Conservation (phyloP, 768 basidiomycete species). For the Lactarius evosmus region DNA sequence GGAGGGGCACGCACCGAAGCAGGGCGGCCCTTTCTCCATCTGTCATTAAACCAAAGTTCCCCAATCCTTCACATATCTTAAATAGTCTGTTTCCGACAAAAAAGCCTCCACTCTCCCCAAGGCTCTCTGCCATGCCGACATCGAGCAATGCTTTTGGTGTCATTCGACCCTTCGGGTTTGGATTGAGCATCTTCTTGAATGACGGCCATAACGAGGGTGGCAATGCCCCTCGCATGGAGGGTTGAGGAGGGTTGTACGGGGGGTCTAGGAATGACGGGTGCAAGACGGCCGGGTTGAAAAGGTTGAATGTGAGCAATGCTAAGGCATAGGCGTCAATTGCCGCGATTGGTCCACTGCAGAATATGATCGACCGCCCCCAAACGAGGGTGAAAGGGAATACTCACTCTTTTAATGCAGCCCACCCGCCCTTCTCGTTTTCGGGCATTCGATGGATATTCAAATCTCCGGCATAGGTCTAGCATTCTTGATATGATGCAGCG, state of each 20-base stretch:
- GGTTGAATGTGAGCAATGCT: conserved; percentile 76
- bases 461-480: conserved; percentile 65
- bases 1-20: conserved; percentile 50
- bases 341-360: conserved; percentile 46
- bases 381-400: conserved; percentile 26
- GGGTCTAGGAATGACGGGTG: conserved; percentile 68
- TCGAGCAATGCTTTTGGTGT: conserved; percentile 76
- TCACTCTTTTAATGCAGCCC: conserved; percentile 81
- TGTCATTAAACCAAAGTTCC: conserved; percentile 75
- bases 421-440: conserved; percentile 86
- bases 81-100: conserved; percentile 81
- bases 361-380: conserved; percentile 38
- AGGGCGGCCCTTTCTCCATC: conserved; percentile 77
- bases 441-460: conserved; percentile 65
- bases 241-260: conserved; percentile 74
- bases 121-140: conserved; percentile 67
- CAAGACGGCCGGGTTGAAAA: conserved; percentile 79
- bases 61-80: conserved; percentile 79
- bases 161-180: conserved; percentile 77
- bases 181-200: conserved; percentile 88
- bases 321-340: conserved; percentile 85
- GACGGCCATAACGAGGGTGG: conserved; percentile 70
- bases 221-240: conserved; percentile 73
- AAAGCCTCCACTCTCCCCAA: conserved; percentile 62
- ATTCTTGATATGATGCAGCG: conserved; percentile 25